Base-by-base conservation (phyloP, 2,329 filamentous ascomycete species). In the Parastagonospora nodorum region DNA sequence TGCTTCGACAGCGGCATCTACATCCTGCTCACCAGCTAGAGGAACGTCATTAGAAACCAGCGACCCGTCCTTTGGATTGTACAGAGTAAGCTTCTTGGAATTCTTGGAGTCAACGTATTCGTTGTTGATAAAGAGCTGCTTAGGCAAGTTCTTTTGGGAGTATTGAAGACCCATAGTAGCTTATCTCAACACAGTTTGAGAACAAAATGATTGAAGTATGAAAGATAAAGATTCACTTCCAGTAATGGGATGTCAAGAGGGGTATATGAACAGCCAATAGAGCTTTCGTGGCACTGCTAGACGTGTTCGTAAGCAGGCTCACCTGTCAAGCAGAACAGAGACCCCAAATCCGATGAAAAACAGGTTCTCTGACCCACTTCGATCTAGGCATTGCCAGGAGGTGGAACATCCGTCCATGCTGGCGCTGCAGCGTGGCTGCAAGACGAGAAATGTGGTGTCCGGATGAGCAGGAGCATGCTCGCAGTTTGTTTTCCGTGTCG, bases 61-160 rank as follows among this genome's bases (percentile, higher is more conserved):
- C 2, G 76, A 75, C 45, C 76, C 77, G 60, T 82, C 76, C 42
- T 74, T 77, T 8, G 82, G 81, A 55, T 79, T 82, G 68, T 74
- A 67, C 4, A 82, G 65, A n/a, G 75, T 70, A 32, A 82, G 72
- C 44, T 77, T 82, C 60, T 78, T 77, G 27, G 67, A 50, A 57
- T 66, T 75, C 47, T 77, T 65, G 8, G 71, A 62, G 36, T 67
- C 57, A 31, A 73, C 68, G 31, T 68, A 73, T 63, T 75, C 68
- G 48, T 71, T 72, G 54, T 71, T 72, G 63, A 75, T 73, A 55
- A 75, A 73, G 38, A 74, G 61, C 37, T 75, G 65, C 57, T 73
- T 72, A 4, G 71, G 72, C 6, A 77, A 63, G 39, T 75, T 75
- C 36, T 68, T 64, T 11, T 55, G 47, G 9, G 65, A 73, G 58